These are phyloP conservation scores for Plasmodium fragile DNA, from an alignment of 169 alveolate genomes.

Conservation along the genomic window DNA sequence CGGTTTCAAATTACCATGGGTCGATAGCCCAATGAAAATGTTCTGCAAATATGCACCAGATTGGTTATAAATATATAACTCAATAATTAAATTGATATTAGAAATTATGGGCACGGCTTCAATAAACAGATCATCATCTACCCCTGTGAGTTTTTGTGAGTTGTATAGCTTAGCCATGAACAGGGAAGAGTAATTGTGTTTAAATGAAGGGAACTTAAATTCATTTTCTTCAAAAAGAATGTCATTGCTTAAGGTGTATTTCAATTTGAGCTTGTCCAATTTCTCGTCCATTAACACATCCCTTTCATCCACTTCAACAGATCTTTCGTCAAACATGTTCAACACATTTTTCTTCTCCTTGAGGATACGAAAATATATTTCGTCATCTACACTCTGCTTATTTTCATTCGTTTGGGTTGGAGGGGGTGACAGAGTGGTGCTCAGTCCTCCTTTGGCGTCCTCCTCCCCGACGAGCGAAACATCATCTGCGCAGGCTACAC, in stretches of 20 bases:
- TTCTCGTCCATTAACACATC: not conserved
- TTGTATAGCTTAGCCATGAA: slow-evolving; percentile 53
- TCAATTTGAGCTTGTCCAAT: slow-evolving; percentile 47
- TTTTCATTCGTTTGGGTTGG: not conserved
- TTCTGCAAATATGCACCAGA: slow-evolving; percentile 93
- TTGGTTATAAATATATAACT: slow-evolving; percentile 90
- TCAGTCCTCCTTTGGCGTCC: not conserved
- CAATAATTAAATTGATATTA: slow-evolving; percentile 91
- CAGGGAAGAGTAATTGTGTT: slow-evolving; percentile 30
- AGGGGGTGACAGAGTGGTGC: not conserved
- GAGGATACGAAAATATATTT: slow-evolving; percentile 44
- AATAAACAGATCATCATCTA: slow-evolving; percentile 94
- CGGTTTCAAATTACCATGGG: slow-evolving; percentile 89
- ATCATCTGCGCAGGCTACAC: not conserved
- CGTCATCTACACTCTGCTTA: slow-evolving; percentile 47
- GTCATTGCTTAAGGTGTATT: slow-evolving; percentile 57
- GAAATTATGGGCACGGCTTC: slow-evolving; percentile 93
- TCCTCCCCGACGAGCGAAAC: not conserved
- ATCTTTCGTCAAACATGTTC: slow-evolving; percentile 28
- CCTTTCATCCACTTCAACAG: not conserved
- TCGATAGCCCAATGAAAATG: slow-evolving; percentile 90
- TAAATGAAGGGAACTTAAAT: slow-evolving; percentile 28
- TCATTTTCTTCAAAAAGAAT: slow-evolving; percentile 66
- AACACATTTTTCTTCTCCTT: slow-evolving; percentile 51
- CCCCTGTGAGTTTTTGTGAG: slow-evolving; percentile 87